Evolutionary conservation across 805 yeast species (phyloP).

Genomic region (Saturnispora besseyi): DNA sequence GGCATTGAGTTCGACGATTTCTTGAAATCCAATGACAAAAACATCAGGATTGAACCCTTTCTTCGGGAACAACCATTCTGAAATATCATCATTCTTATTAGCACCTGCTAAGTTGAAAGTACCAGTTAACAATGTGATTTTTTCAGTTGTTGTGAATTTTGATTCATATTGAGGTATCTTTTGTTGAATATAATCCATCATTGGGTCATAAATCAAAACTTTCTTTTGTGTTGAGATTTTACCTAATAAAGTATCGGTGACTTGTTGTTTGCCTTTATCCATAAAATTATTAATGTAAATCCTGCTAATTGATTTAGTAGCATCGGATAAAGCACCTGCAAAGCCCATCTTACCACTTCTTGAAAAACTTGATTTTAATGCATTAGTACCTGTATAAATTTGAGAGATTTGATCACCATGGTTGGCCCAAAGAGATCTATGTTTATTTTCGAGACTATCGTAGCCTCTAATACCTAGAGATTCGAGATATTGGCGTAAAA

Average conservation of each 20-base stretch:
- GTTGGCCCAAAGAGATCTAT: slow-evolving; percentile 93
- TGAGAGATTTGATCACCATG: slow-evolving; percentile 95
- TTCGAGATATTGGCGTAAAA: slow-evolving; percentile 45
- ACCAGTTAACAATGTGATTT: slow-evolving; percentile 65
- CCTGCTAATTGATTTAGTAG: slow-evolving; percentile 89
- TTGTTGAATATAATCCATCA: slow-evolving; percentile 70
- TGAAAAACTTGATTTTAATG: slow-evolving; percentile 88
- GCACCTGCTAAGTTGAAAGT: slow-evolving; percentile 85
- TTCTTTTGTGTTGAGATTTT: slow-evolving; percentile 60
- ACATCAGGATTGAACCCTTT: slow-evolving; percentile 60
- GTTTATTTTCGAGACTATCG: slow-evolving; percentile 56
- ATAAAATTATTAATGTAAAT: slow-evolving; percentile 94
- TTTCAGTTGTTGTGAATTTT: slow-evolving; percentile 51
- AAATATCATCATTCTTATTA: slow-evolving; percentile 46
- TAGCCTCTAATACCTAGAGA: slow-evolving; percentile 24
- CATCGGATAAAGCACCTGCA: slow-evolving; percentile 96
- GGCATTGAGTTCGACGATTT: slow-evolving; percentile 86
- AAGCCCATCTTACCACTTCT: slow-evolving; percentile 93
- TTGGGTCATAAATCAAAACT: slow-evolving; percentile 79
- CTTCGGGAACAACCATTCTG: slow-evolving; percentile 75
- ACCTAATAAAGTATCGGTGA: slow-evolving; percentile 81
- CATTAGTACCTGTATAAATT: slow-evolving; percentile 96
- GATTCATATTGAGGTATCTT: slow-evolving; percentile 42
- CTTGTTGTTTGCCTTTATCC: slow-evolving; percentile 83
- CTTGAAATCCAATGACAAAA: slow-evolving; percentile 88